A percentile compares a stretch with the other conserved stretches of the same genome.
Conservation (phyloP, 2,329 filamentous ascomycete species). For the Fusarium transvaalense region DNA sequence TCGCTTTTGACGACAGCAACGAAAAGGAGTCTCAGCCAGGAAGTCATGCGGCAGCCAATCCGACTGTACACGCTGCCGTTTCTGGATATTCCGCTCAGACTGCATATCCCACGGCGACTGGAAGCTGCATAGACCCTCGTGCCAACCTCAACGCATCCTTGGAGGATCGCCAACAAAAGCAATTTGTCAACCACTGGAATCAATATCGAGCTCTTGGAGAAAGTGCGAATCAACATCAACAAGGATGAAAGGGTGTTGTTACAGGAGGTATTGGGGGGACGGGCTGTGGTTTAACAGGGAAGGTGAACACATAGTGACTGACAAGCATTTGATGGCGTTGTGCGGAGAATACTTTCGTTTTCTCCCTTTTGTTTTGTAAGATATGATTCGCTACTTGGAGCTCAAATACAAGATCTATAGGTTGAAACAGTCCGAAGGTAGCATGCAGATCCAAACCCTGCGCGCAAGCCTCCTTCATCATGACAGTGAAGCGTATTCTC, state of each 20-base stretch:
- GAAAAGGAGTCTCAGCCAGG: conserved; percentile 16
- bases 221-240: background rate
- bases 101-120: conserved; percentile 23
- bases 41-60: conserved; percentile 7
- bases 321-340: conserved; percentile 45
- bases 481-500: conserved; percentile 6
- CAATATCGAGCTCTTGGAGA: conserved; percentile 49
- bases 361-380: conserved; percentile 40
- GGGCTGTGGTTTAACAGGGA: conserved; percentile 1
- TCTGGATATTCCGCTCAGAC: conserved; percentile 15
- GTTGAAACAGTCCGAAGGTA: conserved; percentile 33
- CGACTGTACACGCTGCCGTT: conserved; percentile 14
- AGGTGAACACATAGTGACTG: conserved; percentile 2
- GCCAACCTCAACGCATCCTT: conserved; percentile 53
- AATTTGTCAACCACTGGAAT: conserved; percentile 56
- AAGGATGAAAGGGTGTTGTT: background rate
- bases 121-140: conserved; percentile 47
- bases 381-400: conserved; percentile 35
- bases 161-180: conserved; percentile 47
- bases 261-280: background rate
- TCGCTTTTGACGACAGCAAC: conserved; percentile 29
- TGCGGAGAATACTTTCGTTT: conserved; percentile 40
- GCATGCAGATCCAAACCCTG: conserved; percentile 37
- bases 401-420: conserved; percentile 27
- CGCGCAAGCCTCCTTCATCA: conserved; percentile 29